phyloP scores from a whole-genome alignment of 805 yeast species.

The Lipomyces anomalus region DNA sequence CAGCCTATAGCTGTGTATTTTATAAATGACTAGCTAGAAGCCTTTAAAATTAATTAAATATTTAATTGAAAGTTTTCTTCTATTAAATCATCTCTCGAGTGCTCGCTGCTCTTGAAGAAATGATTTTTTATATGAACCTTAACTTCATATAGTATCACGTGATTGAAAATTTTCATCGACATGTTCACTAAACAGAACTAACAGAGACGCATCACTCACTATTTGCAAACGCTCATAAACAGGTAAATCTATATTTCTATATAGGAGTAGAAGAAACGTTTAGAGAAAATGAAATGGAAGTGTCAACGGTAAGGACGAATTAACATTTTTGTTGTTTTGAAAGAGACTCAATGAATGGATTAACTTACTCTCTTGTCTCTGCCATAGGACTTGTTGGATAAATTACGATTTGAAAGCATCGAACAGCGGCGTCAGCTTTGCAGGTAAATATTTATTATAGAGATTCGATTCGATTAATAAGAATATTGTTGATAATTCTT shows the following conservation, averaged over 20 bases:
- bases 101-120: too few species aligned
- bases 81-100: too few species aligned
- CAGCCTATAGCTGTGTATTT: background rate
- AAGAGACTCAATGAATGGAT: background rate
- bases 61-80: too few species aligned
- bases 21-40: background rate
- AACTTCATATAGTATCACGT: too few species aligned
- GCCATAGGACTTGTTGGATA: constrained; percentile 32
- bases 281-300: constrained; percentile 15
- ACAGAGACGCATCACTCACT: too few species aligned
- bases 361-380: background rate
- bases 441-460: constrained; percentile 27
- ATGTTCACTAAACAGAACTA: too few species aligned
- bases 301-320: constrained; percentile 14
- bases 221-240: too few species aligned
- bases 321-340: background rate
- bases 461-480: background rate
- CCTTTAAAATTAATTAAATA: too few species aligned
- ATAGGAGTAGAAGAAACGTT: too few species aligned
- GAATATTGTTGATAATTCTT: background rate
- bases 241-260: too few species aligned
- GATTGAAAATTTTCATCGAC: background rate
- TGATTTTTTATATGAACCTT: too few species aligned
- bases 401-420: constrained; percentile 43
- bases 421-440: constrained; percentile 43